These are phyloP conservation scores for Fusarium phyllophilum DNA, from an alignment of 2,329 filamentous ascomycete genomes.

Conservation along the genomic window DNA sequence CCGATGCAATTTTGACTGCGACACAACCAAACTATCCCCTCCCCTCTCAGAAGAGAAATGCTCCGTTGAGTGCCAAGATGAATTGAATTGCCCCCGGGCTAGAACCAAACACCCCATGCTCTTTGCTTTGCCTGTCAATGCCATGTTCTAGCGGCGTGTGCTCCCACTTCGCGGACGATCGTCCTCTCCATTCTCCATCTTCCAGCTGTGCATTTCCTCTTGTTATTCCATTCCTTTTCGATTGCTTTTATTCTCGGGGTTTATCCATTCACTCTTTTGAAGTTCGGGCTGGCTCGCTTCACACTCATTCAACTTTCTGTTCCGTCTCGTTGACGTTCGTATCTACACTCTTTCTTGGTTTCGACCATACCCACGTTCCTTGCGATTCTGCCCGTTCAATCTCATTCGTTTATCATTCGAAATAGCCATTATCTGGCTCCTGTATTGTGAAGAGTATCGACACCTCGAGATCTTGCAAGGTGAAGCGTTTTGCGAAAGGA, in stretches of 20 bases:
- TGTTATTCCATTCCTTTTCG: constrained; percentile 36
- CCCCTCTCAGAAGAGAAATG: constrained; percentile 14
- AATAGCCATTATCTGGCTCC: not conserved
- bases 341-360: constrained; percentile 22
- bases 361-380: constrained; percentile 35
- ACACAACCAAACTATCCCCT: constrained; percentile 26
- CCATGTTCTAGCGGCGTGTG: constrained; percentile 16
- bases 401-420: constrained; percentile 35
- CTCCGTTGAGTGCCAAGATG: constrained; percentile 28
- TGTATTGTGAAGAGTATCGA: constrained; percentile 2
- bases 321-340: constrained; percentile 11
- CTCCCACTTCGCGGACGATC: constrained; percentile 13
- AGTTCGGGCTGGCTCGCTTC: constrained; percentile 40
- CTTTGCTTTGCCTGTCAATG: constrained; percentile 19
- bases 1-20: constrained; percentile 43
- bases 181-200: constrained; percentile 29
- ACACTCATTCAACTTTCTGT: constrained; percentile 25
- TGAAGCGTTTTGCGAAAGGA: constrained; percentile 13
- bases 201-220: constrained; percentile 23
- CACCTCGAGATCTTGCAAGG: not conserved
- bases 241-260: constrained; percentile 21
- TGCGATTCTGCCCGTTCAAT: constrained; percentile 26
- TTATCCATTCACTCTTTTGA: constrained; percentile 29
- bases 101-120: constrained; percentile 1
- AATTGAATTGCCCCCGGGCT: constrained; percentile 12